phyloP scores from a whole-genome alignment of 2,329 filamentous ascomycete species.

The Trichoderma atroviride region DNA sequence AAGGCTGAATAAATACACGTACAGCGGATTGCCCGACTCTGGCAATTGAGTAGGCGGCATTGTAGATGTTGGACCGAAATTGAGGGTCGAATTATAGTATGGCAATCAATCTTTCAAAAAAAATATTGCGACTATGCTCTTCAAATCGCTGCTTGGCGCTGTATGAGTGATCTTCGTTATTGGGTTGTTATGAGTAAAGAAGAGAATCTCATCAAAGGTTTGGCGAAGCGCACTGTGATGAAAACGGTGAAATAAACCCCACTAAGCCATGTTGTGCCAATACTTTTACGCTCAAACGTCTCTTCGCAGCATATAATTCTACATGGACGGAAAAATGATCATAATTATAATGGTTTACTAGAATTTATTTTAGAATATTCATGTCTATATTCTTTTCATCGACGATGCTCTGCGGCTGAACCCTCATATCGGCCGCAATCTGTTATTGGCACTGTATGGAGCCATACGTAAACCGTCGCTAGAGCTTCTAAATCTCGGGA shows the following conservation, averaged over 20 bases:
- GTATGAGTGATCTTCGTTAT: not conserved
- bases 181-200: not conserved
- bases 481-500: conserved; percentile 23
- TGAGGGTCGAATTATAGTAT: not conserved
- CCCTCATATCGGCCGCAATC: not conserved
- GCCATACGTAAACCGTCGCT: not conserved
- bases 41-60: conserved; percentile 53
- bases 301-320: not conserved
- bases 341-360: not conserved
- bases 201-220: conserved; percentile 6
- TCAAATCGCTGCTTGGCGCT: not conserved
- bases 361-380: not conserved
- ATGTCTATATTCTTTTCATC: not conserved
- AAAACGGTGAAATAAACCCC: not conserved
- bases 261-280: not conserved
- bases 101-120: not conserved
- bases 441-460: not conserved
- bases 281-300: not conserved
- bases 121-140: not conserved
- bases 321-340: not conserved
- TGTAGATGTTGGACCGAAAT: not conserved
- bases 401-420: not conserved
- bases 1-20: conserved; percentile 34
- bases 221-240: conserved; percentile 10
- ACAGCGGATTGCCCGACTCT: conserved; percentile 53